A percentile compares a stretch with the other conserved stretches of the same genome.
These are phyloP conservation scores for Phytophthora sansomeana DNA, from an alignment of 352 stramenopile genomes.

Conservation along the genomic window DNA sequence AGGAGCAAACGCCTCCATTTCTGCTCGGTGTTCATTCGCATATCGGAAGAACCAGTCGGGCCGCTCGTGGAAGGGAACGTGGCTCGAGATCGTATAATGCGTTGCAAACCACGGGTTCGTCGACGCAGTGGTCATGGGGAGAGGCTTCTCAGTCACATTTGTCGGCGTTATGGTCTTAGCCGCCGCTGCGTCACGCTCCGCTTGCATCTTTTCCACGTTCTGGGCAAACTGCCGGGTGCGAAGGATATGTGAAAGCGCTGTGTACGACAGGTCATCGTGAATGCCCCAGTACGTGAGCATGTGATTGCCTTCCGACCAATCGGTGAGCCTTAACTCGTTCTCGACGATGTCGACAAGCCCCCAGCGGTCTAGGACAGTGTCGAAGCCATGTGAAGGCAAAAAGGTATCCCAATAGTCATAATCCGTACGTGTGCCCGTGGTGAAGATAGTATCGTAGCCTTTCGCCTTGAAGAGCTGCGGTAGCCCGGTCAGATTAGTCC, in stretches of 20 bases:
- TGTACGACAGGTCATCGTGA: conserved; percentile 75
- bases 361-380: conserved; percentile 51
- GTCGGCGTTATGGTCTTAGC: conserved; percentile 13
- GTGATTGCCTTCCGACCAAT: conserved; percentile 60
- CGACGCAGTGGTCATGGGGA: conserved; percentile 20
- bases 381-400: conserved; percentile 64
- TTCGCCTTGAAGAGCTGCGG: conserved; percentile 67
- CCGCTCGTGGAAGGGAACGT: conserved; percentile 66
- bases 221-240: conserved; percentile 38
- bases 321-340: conserved; percentile 57
- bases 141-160: conserved; percentile 19
- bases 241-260: conserved; percentile 58
- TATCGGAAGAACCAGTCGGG: conserved; percentile 69
- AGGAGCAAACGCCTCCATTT: conserved; percentile 52
- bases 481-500: conserved; percentile 52
- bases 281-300: conserved; percentile 75
- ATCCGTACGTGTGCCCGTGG: conserved; percentile 57
- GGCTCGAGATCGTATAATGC: conserved; percentile 83
- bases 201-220: conserved; percentile 35
- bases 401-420: conserved; percentile 77
- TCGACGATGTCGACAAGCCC: conserved; percentile 53
- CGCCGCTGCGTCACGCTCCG: conserved; percentile 18
- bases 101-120: conserved; percentile 65
- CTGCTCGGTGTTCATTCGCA: conserved; percentile 29
- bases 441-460: conserved; percentile 73